Conservation (phyloP, 2,329 filamentous ascomycete species). For the Geosmithia morbida region DNA sequence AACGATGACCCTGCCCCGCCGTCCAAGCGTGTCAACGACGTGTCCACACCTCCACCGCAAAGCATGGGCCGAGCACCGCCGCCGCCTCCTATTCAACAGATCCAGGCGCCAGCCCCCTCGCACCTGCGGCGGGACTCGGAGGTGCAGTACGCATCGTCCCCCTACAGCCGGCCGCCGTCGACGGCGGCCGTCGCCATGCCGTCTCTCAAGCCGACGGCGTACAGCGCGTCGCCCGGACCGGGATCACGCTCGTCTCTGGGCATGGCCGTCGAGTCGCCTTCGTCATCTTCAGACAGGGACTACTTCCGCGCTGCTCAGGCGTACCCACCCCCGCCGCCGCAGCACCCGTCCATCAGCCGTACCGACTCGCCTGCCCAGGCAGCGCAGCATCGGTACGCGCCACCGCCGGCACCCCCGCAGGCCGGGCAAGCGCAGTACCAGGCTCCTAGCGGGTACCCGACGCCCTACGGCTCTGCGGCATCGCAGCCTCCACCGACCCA, state of each 20-base stretch:
- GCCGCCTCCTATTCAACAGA: constrained; percentile 3
- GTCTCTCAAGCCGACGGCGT: constrained; percentile 34
- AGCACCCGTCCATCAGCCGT: constrained; percentile 16
- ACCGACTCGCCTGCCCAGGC: constrained; percentile 30
- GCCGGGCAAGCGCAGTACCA: constrained; percentile 22
- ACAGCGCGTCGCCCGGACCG: constrained; percentile 33
- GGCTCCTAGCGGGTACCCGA: constrained; percentile 27
- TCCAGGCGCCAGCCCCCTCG: constrained; percentile 16
- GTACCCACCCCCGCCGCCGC: constrained; percentile 14
- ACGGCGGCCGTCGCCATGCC: constrained; percentile 32
- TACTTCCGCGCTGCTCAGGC: constrained; percentile 27
- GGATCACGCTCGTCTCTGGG: constrained; percentile 28
- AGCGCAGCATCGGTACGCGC: constrained; percentile 25
- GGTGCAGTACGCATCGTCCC: constrained; percentile 20
- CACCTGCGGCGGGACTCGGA: constrained; percentile 35
- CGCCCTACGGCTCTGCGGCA: constrained; percentile 17
- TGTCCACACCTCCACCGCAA: constrained; percentile 36
- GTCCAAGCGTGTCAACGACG: constrained; percentile 32
- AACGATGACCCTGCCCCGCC: constrained; percentile 41
- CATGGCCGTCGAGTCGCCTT: constrained; percentile 16
- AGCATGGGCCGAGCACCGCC: constrained; percentile 25
- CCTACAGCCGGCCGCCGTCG: constrained; percentile 21
- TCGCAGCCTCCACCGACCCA: constrained; percentile 21
- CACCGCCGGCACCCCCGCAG: constrained; percentile 9
- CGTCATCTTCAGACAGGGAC: constrained; percentile 23